Conservation (phyloP, 306 rosid genomes). For the Fragaria vesca region DNA sequence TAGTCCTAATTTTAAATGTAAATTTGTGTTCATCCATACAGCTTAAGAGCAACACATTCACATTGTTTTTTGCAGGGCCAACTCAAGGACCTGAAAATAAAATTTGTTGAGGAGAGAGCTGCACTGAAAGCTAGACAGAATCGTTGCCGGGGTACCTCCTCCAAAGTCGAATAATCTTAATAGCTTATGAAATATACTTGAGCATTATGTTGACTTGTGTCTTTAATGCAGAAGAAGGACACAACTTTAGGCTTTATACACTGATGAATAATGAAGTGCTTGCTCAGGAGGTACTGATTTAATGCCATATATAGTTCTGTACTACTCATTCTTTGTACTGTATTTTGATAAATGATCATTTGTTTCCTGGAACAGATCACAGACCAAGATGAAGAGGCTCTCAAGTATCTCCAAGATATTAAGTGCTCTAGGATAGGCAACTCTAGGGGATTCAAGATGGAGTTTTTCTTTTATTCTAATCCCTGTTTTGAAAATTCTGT, state of each 20-base stretch:
- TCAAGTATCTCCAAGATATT: slow-evolving; percentile 61
- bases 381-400: slow-evolving; percentile 76
- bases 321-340: slow-evolving; percentile 9
- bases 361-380: slow-evolving; percentile 45
- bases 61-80: slow-evolving; percentile 38
- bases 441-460: slow-evolving; percentile 75
- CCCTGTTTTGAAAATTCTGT: slow-evolving; percentile 63
- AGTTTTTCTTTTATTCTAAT: slow-evolving; percentile 60
- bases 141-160: slow-evolving; percentile 35
- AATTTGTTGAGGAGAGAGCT: slow-evolving; percentile 67
- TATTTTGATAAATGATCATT: slow-evolving; percentile 14
- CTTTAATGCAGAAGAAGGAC: slow-evolving; percentile 58
- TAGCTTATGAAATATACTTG: slow-evolving; percentile 16
- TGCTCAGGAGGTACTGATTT: slow-evolving; percentile 61
- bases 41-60: not conserved
- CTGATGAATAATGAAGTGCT: slow-evolving; percentile 70
- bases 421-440: slow-evolving; percentile 61
- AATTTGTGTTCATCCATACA: not conserved
- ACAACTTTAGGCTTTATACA: slow-evolving; percentile 68
- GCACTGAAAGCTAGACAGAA: slow-evolving; percentile 80
- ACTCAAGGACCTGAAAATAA: slow-evolving; percentile 62
- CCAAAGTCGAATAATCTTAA: slow-evolving; percentile 1
- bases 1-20: not conserved
- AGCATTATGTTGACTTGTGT: slow-evolving; percentile 15
- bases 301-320: not conserved